A percentile compares a stretch with the other conserved stretches of the same genome.
Evolutionary conservation across 768 basidiomycete genomes (phyloP).

Genomic region (Lentinula lateritia): DNA sequence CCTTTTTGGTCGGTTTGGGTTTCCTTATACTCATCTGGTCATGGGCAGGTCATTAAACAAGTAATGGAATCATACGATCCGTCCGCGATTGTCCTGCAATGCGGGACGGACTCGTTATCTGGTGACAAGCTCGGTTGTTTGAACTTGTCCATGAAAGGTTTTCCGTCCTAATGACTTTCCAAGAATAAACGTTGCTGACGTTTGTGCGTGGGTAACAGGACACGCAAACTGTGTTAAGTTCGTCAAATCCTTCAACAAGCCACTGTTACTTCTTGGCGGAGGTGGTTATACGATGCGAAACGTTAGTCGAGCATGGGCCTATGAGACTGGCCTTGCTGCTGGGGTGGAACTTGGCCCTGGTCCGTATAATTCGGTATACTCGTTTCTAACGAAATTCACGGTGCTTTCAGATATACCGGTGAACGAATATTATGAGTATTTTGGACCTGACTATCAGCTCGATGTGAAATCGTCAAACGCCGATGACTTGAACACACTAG

Average conservation of each 20-base stretch:
- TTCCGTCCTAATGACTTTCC: background rate
- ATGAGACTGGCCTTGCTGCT: slow-evolving; percentile 96
- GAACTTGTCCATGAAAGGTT: slow-evolving; percentile 94
- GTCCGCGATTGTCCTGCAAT: slow-evolving; percentile 93
- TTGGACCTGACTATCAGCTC: slow-evolving; percentile 94
- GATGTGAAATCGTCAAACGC: slow-evolving; percentile 94
- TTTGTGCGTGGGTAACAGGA: slow-evolving; percentile 35
- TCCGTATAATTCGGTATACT: slow-evolving; percentile 26
- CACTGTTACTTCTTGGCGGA: slow-evolving; percentile 90
- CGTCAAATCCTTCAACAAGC: slow-evolving; percentile 93
- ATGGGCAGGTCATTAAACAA: slow-evolving; percentile 73
- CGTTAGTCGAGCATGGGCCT: slow-evolving; percentile 96
- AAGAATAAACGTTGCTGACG: background rate
- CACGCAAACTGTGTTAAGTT: slow-evolving; percentile 98
- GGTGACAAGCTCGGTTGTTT: slow-evolving; percentile 95
- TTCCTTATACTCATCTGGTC: background rate
- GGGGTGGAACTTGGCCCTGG: slow-evolving; percentile 88
- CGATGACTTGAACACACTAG: slow-evolving; percentile 89
- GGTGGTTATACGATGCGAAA: slow-evolving; percentile 99
- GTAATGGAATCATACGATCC: slow-evolving; percentile 96
- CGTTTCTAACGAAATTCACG: background rate
- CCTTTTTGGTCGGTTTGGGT: background rate
- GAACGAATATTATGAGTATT: slow-evolving; percentile 99
- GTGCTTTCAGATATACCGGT: slow-evolving; percentile 79
- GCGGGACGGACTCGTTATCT: slow-evolving; percentile 94